Evolutionary conservation across 176 grass and related monocot genomes (phyloP).

Genomic region (Urochloa ruziziensis): DNA sequence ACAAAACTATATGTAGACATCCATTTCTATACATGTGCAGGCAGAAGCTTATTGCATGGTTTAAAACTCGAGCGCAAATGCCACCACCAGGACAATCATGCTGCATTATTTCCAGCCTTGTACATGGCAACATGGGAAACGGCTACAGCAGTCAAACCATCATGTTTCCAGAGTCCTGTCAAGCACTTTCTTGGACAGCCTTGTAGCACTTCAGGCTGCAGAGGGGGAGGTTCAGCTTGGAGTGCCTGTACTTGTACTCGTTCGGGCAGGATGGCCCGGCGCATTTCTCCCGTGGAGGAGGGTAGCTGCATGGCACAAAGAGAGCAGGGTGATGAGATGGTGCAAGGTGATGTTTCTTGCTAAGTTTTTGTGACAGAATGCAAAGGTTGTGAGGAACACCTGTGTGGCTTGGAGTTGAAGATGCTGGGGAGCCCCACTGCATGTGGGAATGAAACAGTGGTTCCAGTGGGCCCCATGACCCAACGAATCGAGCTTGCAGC

Average conservation of each 20-base stretch:
- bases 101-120: conserved; percentile 13
- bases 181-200: conserved; percentile 39
- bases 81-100: not conserved
- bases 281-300: conserved; percentile 69
- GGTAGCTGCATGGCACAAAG: conserved; percentile 45
- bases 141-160: not conserved
- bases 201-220: conserved; percentile 83
- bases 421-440: conserved; percentile 78
- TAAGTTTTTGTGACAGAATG: not conserved
- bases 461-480: conserved; percentile 73
- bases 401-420: conserved; percentile 70
- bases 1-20: conserved; percentile 11
- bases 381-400: conserved; percentile 27
- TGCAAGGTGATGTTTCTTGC: not conserved
- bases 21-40: not conserved
- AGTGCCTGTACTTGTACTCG: conserved; percentile 56
- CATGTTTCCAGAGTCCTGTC: not conserved
- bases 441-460: conserved; percentile 69
- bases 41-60: not conserved
- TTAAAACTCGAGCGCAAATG: not conserved
- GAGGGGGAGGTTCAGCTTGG: conserved; percentile 72
- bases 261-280: conserved; percentile 64
- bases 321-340: not conserved
- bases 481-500: conserved; percentile 50
- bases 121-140: not conserved